Evolutionary conservation across 768 basidiomycete species (phyloP), one percentile per base, ranked within the genome.

Genomic region (Boletus tylopilopsis): DNA sequence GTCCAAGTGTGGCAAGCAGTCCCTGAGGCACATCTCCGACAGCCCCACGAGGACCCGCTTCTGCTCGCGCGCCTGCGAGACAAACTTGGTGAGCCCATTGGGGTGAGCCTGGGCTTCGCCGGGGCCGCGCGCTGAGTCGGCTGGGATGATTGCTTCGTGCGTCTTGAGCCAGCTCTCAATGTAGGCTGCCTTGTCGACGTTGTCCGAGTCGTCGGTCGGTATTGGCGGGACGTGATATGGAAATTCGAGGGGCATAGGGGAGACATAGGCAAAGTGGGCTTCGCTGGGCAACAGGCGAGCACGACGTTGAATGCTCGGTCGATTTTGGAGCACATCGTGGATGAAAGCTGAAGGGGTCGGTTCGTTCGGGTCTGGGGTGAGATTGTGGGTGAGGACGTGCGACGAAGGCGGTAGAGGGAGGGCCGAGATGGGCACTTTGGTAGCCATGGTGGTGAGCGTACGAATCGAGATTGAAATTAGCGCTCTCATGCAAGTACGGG

Each of bases 1-100:
- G 49, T 95, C 87, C 18, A 98, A 74, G 55, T 84, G 80, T 0
- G 94, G 94, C 9, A 96, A 65, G 57, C 84, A 89, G 56, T 95
- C 92, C 25, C 75, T 68, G 37, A 92, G 62, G 12, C 82, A 82
- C 2, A 77, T 75, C 41, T 79, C 77, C 1, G 92, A 83, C 16
- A 98, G 56, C 5, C 82, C 91, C 16, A 96, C 74, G 33, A 97
- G 81, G 40, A 75, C 71, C 40, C 78, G 71, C 4, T 68, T 71
- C 41, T 78, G 74, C 47, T 83, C 77, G 45, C 83, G 70, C 42
- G 73, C 72, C 57, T 73, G 68, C 7, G 76, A 67, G 38, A 70
- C 71, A 53, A 80, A 78, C 57, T 79, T 80, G 48, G 70, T 73
- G 50, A 83, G 60, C 58, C 44, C 45, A 19, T 51, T 54, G 18